These are phyloP conservation scores for Annulohypoxylon nitens DNA, from an alignment of 495 filamentous ascomycete species.

Conservation along the genomic window DNA sequence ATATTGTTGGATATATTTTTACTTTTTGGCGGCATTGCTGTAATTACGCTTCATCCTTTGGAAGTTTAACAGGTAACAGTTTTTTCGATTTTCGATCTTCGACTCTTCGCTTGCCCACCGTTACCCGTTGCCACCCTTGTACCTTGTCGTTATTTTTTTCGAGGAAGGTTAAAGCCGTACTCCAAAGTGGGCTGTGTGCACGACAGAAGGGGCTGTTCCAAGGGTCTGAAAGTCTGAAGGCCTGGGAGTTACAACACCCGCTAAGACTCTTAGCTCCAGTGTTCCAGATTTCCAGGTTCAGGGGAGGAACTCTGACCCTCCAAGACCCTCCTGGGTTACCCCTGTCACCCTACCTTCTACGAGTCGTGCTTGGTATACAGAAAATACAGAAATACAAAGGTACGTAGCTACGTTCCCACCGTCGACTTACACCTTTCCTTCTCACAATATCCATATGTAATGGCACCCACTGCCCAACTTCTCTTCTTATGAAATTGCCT, in stretches of 20 bases:
- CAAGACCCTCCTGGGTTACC: conserved; percentile 2
- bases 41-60: conserved; percentile 33
- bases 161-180: not conserved
- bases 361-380: not conserved
- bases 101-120: conserved; percentile 16
- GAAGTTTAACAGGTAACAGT: not conserved
- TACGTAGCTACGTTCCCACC: conserved; percentile 45
- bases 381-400: not conserved
- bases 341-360: conserved; percentile 11
- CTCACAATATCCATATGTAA: conserved; percentile 9
- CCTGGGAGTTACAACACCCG: conserved; percentile 46
- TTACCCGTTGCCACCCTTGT: not conserved
- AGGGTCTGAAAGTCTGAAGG: conserved; percentile 36
- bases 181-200: conserved; percentile 8
- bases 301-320: conserved; percentile 41
- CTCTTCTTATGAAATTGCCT: conserved; percentile 31
- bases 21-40: conserved; percentile 33
- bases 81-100: conserved; percentile 8
- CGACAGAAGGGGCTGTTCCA: conserved; percentile 6
- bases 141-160: not conserved
- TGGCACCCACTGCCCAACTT: conserved; percentile 48
- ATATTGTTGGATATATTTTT: conserved; percentile 20
- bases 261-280: conserved; percentile 44
- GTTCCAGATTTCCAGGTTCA: conserved; percentile 52
- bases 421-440: conserved; percentile 1